Evolutionary conservation across 129 eudicot species (phyloP), one percentile per base, ranked within the genome.

Genomic region (Chrysanthemum seticuspe): DNA sequence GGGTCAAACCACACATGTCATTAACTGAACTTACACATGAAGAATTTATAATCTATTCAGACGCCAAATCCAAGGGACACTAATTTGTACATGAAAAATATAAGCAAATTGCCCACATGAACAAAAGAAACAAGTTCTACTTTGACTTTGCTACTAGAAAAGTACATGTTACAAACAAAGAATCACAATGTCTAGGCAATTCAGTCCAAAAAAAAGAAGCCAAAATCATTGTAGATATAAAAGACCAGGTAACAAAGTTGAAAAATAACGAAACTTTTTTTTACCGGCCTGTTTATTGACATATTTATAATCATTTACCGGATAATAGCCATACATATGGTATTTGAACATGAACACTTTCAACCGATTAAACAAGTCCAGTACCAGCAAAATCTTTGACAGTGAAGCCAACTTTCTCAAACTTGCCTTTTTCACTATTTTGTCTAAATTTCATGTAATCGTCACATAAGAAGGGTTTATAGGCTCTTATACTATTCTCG

Each of bases 401-500:
- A 2, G 96, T 93, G 68, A 83, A 85, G 1, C 96, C 98, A 63
- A 93, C 96, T 78, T 93, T 93, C 80, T 93, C 98, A 83, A 89
- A 89, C 87, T 72, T 93, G 0, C 96, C 98, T 60, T 72, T 87
- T 72, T 89, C 98, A 72, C 86, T 86, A 56, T 77, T 89, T 76
- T 85, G 85, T 68, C 98, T 79, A 53, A 93, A 93, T 67, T 70
- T 83, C 84, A 93, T 40, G 56, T 93, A 93, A 45, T 93, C 98
- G 59, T 56, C 76, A 65, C 95, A 87, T 47, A 87, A 81, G 78
- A 93, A 93, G n/a, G 98, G 90, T 62, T 71, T 80, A 74, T 89
- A 93, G 5, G 71, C 77, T 82, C 90, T 89, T 60, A 53, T 55
- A 34, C 80, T 75, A 18, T 83, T 87, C 40, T 74, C 77, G 18